These are phyloP conservation scores for Capronia epimyces DNA, from an alignment of 2,329 filamentous ascomycete species.

Conservation along the genomic window DNA sequence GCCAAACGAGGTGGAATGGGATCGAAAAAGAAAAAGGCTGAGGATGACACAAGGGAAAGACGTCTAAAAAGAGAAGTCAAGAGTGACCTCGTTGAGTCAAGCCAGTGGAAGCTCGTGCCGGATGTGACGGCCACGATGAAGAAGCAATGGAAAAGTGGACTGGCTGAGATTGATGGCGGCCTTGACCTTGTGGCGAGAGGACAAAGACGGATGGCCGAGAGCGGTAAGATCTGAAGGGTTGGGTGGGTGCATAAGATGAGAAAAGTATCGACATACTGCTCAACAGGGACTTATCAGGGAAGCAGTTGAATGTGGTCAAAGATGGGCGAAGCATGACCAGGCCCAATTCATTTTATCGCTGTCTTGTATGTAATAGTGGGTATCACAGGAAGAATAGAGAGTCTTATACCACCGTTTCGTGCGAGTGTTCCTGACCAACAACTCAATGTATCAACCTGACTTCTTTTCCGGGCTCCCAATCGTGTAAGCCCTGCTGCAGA, in stretches of 20 bases:
- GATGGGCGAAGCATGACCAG: background rate
- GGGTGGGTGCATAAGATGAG: background rate
- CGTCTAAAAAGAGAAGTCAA: slow-evolving; percentile 11
- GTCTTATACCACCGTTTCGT: background rate
- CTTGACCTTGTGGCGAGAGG: slow-evolving; percentile 11
- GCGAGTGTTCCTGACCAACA: background rate
- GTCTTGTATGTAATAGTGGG: background rate
- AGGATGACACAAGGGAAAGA: slow-evolving; percentile 8
- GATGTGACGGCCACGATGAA: slow-evolving; percentile 4
- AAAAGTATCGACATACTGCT: no score
- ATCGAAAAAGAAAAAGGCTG: slow-evolving; percentile 9
- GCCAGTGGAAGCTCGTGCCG: slow-evolving; percentile 18
- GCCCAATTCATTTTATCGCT: background rate
- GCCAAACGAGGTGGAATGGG: slow-evolving; percentile 15
- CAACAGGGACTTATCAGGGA: no score
- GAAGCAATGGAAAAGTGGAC: slow-evolving; percentile 10
- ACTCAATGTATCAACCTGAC: slow-evolving; percentile 53
- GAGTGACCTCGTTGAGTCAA: slow-evolving; percentile 10
- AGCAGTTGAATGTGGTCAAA: slow-evolving; percentile 1
- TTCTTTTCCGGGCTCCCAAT: slow-evolving; percentile 75
- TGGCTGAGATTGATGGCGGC: slow-evolving; percentile 1
- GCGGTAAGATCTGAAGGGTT: background rate
- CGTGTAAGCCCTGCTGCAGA: slow-evolving; percentile 70
- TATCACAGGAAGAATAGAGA: background rate
- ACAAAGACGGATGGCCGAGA: slow-evolving; percentile 16